Percentiles rank a stretch among this genome's conserved stretches.
Conservation (phyloP, 805 yeast species). For the Candida vaughaniae region DNA sequence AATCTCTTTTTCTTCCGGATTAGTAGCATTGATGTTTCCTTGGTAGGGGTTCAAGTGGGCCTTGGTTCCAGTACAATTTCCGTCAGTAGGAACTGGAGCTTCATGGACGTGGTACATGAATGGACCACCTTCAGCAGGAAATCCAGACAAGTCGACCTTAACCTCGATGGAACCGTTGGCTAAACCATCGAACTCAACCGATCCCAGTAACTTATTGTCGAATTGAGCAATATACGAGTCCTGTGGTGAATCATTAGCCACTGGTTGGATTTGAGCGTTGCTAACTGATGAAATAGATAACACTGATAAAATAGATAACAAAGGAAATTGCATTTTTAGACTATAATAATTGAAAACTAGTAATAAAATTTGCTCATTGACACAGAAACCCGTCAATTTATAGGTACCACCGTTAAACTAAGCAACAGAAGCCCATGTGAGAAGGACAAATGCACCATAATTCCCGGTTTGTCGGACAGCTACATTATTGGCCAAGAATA, state of each 20-base stretch:
- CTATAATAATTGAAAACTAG: background rate
- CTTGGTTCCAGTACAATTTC: conserved; percentile 37
- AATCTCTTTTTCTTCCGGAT: conserved; percentile 25
- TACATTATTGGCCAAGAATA: too few relatives aligned
- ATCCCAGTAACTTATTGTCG: conserved; percentile 24
- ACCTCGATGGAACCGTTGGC: conserved; percentile 34
- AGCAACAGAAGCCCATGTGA: too few relatives aligned
- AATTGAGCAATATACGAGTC: conserved; percentile 27
- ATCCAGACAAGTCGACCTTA: conserved; percentile 27
- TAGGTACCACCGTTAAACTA: too few relatives aligned
- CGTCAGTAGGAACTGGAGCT: conserved; percentile 35
- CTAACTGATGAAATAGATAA: conserved; percentile 1
- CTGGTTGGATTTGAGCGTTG: conserved; percentile 10
- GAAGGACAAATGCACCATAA: too few relatives aligned
- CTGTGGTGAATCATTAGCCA: conserved; percentile 14
- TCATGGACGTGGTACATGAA: conserved; percentile 41
- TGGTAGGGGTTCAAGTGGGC: conserved; percentile 39
- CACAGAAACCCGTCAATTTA: too few relatives aligned
- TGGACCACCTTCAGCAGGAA: conserved; percentile 38
- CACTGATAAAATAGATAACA: too few relatives aligned
- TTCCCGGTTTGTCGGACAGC: too few relatives aligned
- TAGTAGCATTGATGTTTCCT: conserved; percentile 26
- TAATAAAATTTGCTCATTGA: background rate
- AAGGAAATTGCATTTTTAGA: background rate
- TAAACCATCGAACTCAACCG: conserved; percentile 27